Evolutionary conservation across 345 rosid genomes (phyloP).

Genomic region (Euphorbia tirucalli): DNA sequence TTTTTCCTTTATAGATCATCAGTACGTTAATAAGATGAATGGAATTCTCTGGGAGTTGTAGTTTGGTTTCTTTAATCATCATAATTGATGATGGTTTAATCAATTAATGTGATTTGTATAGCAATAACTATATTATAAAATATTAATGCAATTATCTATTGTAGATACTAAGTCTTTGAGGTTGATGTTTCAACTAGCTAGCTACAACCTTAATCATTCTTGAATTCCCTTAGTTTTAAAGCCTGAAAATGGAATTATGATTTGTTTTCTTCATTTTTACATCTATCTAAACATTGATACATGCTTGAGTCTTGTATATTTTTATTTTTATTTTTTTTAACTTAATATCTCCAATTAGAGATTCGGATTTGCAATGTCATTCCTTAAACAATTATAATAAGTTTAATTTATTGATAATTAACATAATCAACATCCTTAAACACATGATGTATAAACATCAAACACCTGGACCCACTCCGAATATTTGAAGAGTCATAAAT

Average conservation of each 20-base stretch:
- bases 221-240: constrained; percentile 6
- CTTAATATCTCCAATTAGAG: too few species aligned
- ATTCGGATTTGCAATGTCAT: too few species aligned
- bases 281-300: not conserved
- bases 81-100: not conserved
- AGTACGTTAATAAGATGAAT: constrained; percentile 11
- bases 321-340: too few species aligned
- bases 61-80: not conserved
- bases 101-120: not conserved
- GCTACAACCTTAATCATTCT: constrained; percentile 7
- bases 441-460: too few species aligned
- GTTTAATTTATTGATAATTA: too few species aligned
- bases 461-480: too few species aligned
- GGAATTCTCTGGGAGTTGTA: not conserved
- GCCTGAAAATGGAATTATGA: constrained; percentile 6
- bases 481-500: too few species aligned
- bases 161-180: not conserved
- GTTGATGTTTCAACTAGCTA: constrained; percentile 12
- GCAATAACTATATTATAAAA: not conserved
- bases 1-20: not conserved
- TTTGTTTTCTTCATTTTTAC: constrained; percentile 1
- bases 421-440: too few species aligned
- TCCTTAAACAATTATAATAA: too few species aligned
- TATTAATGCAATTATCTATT: not conserved
- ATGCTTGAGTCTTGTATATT: not conserved